A percentile compares a stretch with the other conserved stretches of the same genome.
Conservation (phyloP, 1,284 basidiomycete genomes). For the Cryptococcus hybrid region DNA sequence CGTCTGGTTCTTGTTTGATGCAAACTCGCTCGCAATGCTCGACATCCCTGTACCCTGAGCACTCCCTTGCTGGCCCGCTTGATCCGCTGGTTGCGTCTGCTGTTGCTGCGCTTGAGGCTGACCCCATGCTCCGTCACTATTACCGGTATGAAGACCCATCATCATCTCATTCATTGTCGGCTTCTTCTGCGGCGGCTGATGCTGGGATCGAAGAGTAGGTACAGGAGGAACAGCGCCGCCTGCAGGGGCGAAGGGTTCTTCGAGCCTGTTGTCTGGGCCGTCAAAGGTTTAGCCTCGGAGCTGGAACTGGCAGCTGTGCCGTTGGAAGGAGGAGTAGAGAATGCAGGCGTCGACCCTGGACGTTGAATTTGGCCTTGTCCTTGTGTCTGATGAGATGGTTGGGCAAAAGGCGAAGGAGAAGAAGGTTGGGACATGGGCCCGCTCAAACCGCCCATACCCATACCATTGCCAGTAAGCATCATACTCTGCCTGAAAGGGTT, state of each 20-base stretch:
- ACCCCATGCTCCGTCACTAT: constrained; percentile 6
- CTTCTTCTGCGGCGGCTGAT: constrained; percentile 66
- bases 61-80: constrained; percentile 8
- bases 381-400: constrained; percentile 15
- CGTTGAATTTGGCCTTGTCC: constrained; percentile 42
- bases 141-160: constrained; percentile 48
- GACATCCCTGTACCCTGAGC: constrained; percentile 29
- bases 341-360: constrained; percentile 31
- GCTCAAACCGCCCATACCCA: not conserved
- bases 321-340: constrained; percentile 38
- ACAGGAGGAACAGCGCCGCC: constrained; percentile 53
- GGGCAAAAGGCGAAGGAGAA: constrained; percentile 17
- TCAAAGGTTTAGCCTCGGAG: constrained; percentile 56
- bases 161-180: constrained; percentile 80
- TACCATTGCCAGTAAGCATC: constrained; percentile 19
- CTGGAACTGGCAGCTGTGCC: constrained; percentile 47
- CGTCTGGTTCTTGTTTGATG: constrained; percentile 17
- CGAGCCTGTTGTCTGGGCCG: constrained; percentile 87
- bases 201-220: not conserved
- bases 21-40: constrained; percentile 45
- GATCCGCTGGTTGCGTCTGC: constrained; percentile 1
- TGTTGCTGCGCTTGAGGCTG: constrained; percentile 3
- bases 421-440: constrained; percentile 16
- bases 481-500: constrained; percentile 65
- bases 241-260: constrained; percentile 87